Conservation (phyloP, 805 yeast genomes). For the Tetrapisispora nanseiensis region DNA sequence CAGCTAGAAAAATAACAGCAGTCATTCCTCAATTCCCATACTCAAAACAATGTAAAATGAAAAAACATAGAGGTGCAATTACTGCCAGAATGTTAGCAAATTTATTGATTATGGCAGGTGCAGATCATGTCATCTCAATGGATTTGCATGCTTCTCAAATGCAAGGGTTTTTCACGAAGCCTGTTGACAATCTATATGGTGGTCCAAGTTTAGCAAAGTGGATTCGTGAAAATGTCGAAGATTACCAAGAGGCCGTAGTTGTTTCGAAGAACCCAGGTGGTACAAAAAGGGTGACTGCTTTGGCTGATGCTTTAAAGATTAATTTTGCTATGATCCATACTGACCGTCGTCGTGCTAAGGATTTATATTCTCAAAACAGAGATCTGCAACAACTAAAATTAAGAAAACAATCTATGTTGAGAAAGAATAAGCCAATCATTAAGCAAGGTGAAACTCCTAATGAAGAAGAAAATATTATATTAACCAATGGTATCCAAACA, state of each 20-base stretch:
- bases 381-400: conserved; percentile 29
- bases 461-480: conserved; percentile 56
- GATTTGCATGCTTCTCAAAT: conserved; percentile 93
- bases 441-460: conserved; percentile 38
- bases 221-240: conserved; percentile 84
- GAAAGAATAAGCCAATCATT: conserved; percentile 35
- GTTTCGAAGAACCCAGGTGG: conserved; percentile 99
- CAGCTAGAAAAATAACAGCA: conserved; percentile 93
- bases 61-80: conserved; percentile 96
- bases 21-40: conserved; percentile 97
- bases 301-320: conserved; percentile 93
- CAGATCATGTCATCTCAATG: conserved; percentile 97
- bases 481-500: conserved; percentile 78
- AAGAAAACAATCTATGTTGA: conserved; percentile 41
- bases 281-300: conserved; percentile 91
- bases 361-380: conserved; percentile 37
- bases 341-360: conserved; percentile 85
- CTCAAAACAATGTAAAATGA: conserved; percentile 96
- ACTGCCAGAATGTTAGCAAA: conserved; percentile 98
- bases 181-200: conserved; percentile 93
- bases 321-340: conserved; percentile 99
- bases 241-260: conserved; percentile 82
- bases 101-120: conserved; percentile 93
- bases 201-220: conserved; percentile 94
- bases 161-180: conserved; percentile 97